These are phyloP conservation scores for Exutisphaerella laricina DNA, from an alignment of 2,329 filamentous ascomycete genomes.

Conservation along the genomic window DNA sequence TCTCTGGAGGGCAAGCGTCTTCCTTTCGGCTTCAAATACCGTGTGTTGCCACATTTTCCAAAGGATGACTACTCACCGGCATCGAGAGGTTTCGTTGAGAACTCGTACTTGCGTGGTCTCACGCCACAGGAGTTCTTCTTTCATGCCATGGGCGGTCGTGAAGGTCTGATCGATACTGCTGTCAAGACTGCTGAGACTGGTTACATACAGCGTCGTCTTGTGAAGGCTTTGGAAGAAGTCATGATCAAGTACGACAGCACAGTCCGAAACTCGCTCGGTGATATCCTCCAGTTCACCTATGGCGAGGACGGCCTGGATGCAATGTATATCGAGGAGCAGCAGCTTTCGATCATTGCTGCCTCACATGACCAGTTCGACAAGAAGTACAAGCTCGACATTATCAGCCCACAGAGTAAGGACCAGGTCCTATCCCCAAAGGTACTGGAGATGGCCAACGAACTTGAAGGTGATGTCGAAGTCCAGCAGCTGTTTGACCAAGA, in stretches of 20 bases:
- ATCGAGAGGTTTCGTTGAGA: constrained; percentile 95
- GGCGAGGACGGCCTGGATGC: constrained; percentile 96
- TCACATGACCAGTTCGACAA: constrained; percentile 72
- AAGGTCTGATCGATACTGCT: constrained; percentile 98
- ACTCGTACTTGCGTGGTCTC: constrained; percentile 92
- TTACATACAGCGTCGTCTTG: constrained; percentile 96
- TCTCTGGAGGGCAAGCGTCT: constrained; percentile 98
- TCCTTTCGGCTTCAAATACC: constrained; percentile 98
- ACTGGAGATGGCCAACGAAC: constrained; percentile 80
- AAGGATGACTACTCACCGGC: constrained; percentile 99
- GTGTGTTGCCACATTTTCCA: constrained; percentile 93
- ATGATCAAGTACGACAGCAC: constrained; percentile 98
- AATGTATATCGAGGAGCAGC: constrained; percentile 87
- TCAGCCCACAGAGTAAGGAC: constrained; percentile 53
- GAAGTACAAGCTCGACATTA: constrained; percentile 80
- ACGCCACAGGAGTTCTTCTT: constrained; percentile 98
- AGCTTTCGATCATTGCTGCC: constrained; percentile 77
- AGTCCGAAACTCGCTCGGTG: constrained; percentile 91
- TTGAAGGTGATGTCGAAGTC: constrained; percentile 78
- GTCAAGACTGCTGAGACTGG: constrained; percentile 99
- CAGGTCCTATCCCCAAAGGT: constrained; percentile 61
- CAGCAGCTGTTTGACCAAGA: constrained; percentile 85
- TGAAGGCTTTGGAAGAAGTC: constrained; percentile 96
- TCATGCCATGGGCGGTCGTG: constrained; percentile 99
- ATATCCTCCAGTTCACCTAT: constrained; percentile 95